A percentile compares a stretch with the other conserved stretches of the same genome.
Conservation (phyloP, 163 green algal species). For the Chlamydomonas reinhardtii region DNA sequence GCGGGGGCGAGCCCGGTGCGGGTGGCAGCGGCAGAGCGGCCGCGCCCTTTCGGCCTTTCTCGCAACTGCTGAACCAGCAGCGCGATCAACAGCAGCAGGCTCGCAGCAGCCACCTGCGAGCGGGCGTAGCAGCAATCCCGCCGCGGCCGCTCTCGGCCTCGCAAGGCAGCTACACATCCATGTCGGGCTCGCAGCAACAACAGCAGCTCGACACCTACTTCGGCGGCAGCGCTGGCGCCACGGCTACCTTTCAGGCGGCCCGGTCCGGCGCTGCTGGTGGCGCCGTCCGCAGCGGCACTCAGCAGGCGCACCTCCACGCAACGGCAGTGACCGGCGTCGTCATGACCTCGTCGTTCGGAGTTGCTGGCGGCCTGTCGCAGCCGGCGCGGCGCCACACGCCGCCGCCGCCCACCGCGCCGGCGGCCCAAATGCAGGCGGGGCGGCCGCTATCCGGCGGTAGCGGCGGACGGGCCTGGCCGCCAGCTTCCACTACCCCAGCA, state of each 20-base stretch:
- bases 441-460: slow-evolving; percentile 17
- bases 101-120: not conserved
- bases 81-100: not conserved
- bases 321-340: not conserved
- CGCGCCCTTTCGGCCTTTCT: slow-evolving; percentile 10
- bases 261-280: too few relatives aligned
- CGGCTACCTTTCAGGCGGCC: too few relatives aligned
- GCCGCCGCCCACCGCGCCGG: too few relatives aligned
- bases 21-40: not conserved
- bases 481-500: not conserved
- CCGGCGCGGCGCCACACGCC: too few relatives aligned
- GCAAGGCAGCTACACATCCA: slow-evolving; percentile 10
- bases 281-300: not conserved
- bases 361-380: not conserved
- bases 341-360: not conserved
- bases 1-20: not conserved
- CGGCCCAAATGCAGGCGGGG: not conserved
- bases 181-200: not conserved
- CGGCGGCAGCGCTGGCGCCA: too few relatives aligned
- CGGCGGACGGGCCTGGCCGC: not conserved
- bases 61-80: not conserved
- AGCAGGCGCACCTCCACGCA: not conserved
- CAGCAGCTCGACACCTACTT: not conserved
- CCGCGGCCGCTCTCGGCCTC: not conserved
- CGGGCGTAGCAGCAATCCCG: not conserved